Evolutionary conservation across 2,329 filamentous ascomycete genomes (phyloP), one percentile per base, ranked within the genome.

Genomic region (Apiospora hydei): DNA sequence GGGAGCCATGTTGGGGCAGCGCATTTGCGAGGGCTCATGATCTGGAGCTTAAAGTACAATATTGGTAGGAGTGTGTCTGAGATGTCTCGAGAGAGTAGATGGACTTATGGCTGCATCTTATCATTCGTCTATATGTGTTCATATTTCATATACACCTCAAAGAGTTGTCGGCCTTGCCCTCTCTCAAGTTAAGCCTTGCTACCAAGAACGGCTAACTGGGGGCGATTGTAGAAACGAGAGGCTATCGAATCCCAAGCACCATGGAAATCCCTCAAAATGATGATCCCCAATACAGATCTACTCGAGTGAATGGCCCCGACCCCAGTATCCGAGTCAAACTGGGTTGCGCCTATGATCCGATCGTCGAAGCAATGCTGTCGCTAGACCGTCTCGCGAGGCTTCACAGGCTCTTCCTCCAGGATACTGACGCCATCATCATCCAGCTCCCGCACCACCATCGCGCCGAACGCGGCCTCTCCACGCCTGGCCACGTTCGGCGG

Each of bases 381-480:
- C 21, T 64, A 41, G 34, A 41, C 57, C 18, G 34, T 21, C n/a
- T 64, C 57, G 34, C 34, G 57, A n/a, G 81, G 82, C 47, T 81
- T 79, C 4, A 85, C 84, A 0, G 84, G 84, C 0, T 75, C 77
- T 7, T 77, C 79, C 3, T 78, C 79, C 24, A 84, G 72, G 11
- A 84, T 73, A 21, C 82, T 84, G 47, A 83, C 79, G 0, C 73
- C 79, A 16, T 85, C 82, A 2, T 80, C 78, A 2, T 82, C 80
- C 10, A 76, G 46, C 2, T 71, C 11, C 18, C 67, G 70, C 24
- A 51, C 72, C 14, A 73, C 30, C 30, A 74, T 73, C 3, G 73
- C 74, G 13, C 74, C 75, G 67, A 77, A 72, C 3, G 71, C 26
- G 5, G 70, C 66, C 57, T 70, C 72, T 77, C 51, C 70, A 72